Evolutionary conservation across 1,139 yeast species (phyloP), one percentile per base, ranked within the genome.

Genomic region (Pichia sp.): DNA sequence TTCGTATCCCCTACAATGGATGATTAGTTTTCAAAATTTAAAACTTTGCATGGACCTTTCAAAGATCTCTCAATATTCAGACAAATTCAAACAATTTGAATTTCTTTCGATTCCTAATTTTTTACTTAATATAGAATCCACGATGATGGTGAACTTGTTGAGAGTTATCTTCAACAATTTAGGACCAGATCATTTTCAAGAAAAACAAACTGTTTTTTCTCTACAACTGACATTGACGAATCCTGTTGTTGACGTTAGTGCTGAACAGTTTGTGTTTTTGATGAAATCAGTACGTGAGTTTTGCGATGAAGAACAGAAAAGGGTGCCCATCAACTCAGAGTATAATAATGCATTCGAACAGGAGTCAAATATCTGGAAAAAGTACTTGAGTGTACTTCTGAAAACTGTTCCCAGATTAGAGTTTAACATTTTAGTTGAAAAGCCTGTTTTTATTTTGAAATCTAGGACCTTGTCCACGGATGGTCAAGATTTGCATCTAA

Each of bases 1-100:
- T 3, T 86, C 80, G 48, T 58, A 58, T 14, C 88, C 88, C 1
- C 58, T 75, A 35, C 77, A 76, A 45, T 50, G 69, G 31, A 66
- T 77, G 14, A 45, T 66, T 3, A 67, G 79, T 0, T 22, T 64
- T 6, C 50, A 64, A 24, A 56, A 62, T 20, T 51, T 73, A 1
- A 77, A 69, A 49, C 44, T 71, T 12, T 55, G 70, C 7, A 57
- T 67, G 30, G 56, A 71, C 23, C 61, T 63, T 38, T 63, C 60
- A 1, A 51, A 53, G 20, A 45, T 47, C 17, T 33, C 38, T 18
- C 42, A 47, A 25, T 46, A 52, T 43, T 43, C 54, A 18, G 38
- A 39, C 43, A 14, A 25, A 24, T 36, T 22, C 41, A 59, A 24
- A 39, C 44, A 21, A 2, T 39, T 39, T 43, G 80, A 78, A 52